A percentile compares a stretch with the other conserved stretches of the same genome.
Conservation (phyloP, 805 yeast species). For the Lipomyces spencermartinsiae region DNA sequence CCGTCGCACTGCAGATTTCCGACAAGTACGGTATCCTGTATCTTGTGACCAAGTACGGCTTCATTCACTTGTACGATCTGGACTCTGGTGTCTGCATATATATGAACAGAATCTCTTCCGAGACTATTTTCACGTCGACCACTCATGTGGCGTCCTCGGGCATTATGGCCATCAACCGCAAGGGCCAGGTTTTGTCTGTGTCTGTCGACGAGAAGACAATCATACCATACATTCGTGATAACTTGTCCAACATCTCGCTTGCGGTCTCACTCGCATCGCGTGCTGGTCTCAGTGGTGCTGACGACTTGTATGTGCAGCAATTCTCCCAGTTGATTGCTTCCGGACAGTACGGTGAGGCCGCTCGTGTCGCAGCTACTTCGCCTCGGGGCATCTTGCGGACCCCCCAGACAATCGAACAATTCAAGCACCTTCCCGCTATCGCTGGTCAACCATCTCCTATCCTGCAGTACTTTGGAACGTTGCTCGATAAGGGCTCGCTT, state of each 20-base stretch:
- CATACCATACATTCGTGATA: slow-evolving; percentile 86
- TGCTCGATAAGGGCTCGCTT: slow-evolving; percentile 89
- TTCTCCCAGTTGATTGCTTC: slow-evolving; percentile 81
- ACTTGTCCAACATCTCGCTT: slow-evolving; percentile 81
- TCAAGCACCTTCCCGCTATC: slow-evolving; percentile 86
- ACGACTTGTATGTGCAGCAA: slow-evolving; percentile 85
- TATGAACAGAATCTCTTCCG: slow-evolving; percentile 95
- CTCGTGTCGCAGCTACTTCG: slow-evolving; percentile 95
- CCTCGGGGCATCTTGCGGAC: slow-evolving; percentile 82
- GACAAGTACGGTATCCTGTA: slow-evolving; percentile 85
- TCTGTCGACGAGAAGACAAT: slow-evolving; percentile 84
- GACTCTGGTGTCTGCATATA: slow-evolving; percentile 92
- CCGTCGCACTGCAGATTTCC: slow-evolving; percentile 87
- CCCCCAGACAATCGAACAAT: slow-evolving; percentile 89
- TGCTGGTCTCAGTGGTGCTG: slow-evolving; percentile 98
- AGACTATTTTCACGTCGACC: slow-evolving; percentile 90
- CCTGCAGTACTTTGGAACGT: slow-evolving; percentile 86
- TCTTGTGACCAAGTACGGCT: slow-evolving; percentile 92
- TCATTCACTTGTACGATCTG: slow-evolving; percentile 92
- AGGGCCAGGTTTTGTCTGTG: slow-evolving; percentile 93
- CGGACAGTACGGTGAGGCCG: slow-evolving; percentile 91
- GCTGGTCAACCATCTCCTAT: slow-evolving; percentile 96
- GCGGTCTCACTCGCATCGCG: slow-evolving; percentile 90
- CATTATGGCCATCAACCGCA: slow-evolving; percentile 88
- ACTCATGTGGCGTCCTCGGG: slow-evolving; percentile 76